Conservation (phyloP, 805 yeast genomes). For the Jamesozyma gamospora region DNA sequence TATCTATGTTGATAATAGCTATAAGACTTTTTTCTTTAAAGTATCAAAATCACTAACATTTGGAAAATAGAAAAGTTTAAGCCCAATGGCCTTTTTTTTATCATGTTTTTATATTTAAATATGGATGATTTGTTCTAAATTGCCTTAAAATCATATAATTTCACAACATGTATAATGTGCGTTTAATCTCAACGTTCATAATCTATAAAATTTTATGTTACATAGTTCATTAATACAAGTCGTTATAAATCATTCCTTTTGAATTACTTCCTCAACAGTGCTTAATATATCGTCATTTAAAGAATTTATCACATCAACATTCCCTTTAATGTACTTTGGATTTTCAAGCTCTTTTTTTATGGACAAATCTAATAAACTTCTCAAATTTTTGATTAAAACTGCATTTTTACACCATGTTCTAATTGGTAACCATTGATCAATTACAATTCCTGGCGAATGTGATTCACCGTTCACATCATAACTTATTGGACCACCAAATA, state of each 20-base stretch:
- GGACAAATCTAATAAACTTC: slow-evolving; percentile 55
- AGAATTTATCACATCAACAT: neutral
- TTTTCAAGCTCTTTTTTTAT: slow-evolving; percentile 50
- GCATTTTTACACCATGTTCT: slow-evolving; percentile 93
- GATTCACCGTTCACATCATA: slow-evolving; percentile 43
- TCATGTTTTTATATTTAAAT: too few relatives aligned
- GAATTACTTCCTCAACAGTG: slow-evolving; percentile 29
- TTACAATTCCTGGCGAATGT: slow-evolving; percentile 71
- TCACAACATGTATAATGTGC: too few relatives aligned
- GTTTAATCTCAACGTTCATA: neutral
- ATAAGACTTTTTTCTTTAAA: too few relatives aligned
- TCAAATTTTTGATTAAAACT: slow-evolving; percentile 63
- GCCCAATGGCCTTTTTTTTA: too few relatives aligned
- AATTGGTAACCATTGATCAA: slow-evolving; percentile 85
- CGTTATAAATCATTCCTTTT: neutral
- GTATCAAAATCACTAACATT: too few relatives aligned
- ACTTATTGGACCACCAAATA: slow-evolving; percentile 68
- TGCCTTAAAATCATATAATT: too few relatives aligned
- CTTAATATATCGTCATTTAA: slow-evolving; percentile 31
- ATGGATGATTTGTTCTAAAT: too few relatives aligned
- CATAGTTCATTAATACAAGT: neutral
- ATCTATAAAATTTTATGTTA: neutral
- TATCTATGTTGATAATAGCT: too few relatives aligned
- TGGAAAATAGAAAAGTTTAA: too few relatives aligned
- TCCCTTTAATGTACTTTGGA: slow-evolving; percentile 27